Percentiles rank a stretch among this genome's conserved stretches.
These are phyloP conservation scores for Hondaea fermentalgiana DNA, from an alignment of 108 stramenopile species.

Conservation along the genomic window DNA sequence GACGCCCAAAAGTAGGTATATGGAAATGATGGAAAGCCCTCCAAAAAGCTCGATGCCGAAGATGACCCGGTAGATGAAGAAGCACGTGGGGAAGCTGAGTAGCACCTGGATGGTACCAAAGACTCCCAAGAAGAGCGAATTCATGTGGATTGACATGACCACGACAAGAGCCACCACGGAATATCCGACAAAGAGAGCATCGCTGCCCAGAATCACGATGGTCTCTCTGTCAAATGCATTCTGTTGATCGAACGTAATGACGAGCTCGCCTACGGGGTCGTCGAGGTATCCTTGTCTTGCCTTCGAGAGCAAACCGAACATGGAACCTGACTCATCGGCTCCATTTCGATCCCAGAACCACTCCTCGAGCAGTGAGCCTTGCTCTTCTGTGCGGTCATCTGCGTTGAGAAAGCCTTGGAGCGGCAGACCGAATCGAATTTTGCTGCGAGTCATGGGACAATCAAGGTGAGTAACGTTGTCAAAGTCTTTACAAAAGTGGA, in stretches of 20 bases:
- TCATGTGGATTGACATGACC: background rate
- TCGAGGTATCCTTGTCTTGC: too few relatives aligned
- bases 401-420: background rate
- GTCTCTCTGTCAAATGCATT: too few relatives aligned
- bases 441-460: background rate
- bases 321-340: too few relatives aligned
- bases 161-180: background rate
- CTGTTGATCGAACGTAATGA: too few relatives aligned
- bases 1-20: constrained; percentile 33
- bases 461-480: background rate
- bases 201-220: background rate
- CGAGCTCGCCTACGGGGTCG: too few relatives aligned
- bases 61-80: constrained; percentile 27
- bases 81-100: background rate
- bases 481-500: too few relatives aligned
- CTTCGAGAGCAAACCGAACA: too few relatives aligned
- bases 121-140: background rate
- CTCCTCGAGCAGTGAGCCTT: background rate
- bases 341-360: too few relatives aligned
- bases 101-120: constrained; percentile 22
- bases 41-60: constrained; percentile 20
- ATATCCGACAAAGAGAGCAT: background rate
- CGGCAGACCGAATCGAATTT: background rate
- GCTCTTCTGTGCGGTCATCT: background rate
- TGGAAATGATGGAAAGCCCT: background rate